Evolutionary conservation across 805 yeast species (phyloP).

Genomic region (Ogataea trehalophila): DNA sequence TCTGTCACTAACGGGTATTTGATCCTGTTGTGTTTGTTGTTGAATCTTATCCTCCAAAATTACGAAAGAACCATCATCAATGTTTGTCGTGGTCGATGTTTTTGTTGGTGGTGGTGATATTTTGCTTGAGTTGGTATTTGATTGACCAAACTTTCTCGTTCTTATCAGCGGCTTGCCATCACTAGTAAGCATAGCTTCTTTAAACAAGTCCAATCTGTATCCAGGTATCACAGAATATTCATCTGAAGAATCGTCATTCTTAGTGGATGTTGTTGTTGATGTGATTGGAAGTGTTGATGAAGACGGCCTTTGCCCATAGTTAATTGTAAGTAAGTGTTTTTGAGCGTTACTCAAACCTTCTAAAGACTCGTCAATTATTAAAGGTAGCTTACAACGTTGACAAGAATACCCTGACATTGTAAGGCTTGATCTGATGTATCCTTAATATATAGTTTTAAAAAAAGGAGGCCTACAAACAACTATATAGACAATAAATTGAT

Average conservation of each 20-base stretch:
- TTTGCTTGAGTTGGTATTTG: no score
- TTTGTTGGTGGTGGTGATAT: no score
- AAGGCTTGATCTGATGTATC: neutral
- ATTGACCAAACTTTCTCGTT: constrained; percentile 5
- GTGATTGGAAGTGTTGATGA: constrained; percentile 21
- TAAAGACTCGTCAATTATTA: constrained; percentile 52
- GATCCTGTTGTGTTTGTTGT: constrained; percentile 14
- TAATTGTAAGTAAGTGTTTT: constrained; percentile 41
- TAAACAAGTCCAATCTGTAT: constrained; percentile 34
- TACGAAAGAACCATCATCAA: constrained; percentile 28
- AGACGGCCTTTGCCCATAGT: constrained; percentile 24
- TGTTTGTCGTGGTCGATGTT: neutral
- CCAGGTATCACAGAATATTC: constrained; percentile 31
- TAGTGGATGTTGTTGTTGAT: neutral
- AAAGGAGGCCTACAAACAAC: no score
- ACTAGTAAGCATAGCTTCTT: constrained; percentile 26
- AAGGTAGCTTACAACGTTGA: constrained; percentile 58
- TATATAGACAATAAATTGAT: no score
- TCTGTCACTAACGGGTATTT: constrained; percentile 30
- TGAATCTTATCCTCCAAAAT: constrained; percentile 19
- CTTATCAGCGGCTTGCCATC: constrained; percentile 20
- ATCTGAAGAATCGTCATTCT: constrained; percentile 17
- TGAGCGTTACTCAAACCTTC: constrained; percentile 51
- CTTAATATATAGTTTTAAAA: no score
- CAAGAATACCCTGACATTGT: constrained; percentile 37